Conservation (phyloP, 129 eudicot species). For the Lonicera japonica region DNA sequence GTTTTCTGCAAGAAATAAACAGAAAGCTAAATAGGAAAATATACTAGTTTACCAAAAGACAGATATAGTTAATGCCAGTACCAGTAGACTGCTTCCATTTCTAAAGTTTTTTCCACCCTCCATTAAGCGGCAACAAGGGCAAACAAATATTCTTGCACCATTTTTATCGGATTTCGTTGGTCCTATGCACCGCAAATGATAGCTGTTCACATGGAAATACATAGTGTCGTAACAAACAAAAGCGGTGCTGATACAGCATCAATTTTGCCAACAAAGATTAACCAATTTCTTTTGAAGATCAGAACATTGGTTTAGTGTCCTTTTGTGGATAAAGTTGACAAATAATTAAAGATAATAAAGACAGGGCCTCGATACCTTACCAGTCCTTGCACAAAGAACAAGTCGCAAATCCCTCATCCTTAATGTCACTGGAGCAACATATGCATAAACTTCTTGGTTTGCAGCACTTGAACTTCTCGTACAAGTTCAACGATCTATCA, state of each 20-base stretch:
- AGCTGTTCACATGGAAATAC: slow-evolving; percentile 43
- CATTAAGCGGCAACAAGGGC: slow-evolving; percentile 66
- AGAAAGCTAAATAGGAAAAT: not conserved
- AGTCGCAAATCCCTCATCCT: slow-evolving; percentile 47
- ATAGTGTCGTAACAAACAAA: not conserved
- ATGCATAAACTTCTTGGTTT: slow-evolving; percentile 35
- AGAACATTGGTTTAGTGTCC: not conserved
- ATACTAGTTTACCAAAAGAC: not conserved
- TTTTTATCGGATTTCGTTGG: slow-evolving; percentile 31
- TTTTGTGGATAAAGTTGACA: not conserved
- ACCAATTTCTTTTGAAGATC: not conserved
- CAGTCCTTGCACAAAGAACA: slow-evolving; percentile 79
- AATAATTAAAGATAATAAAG: not conserved
- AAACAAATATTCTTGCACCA: slow-evolving; percentile 20
- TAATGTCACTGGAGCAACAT: slow-evolving; percentile 39
- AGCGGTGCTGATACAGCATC: too few relatives aligned
- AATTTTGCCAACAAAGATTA: not conserved
- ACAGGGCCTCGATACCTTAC: slow-evolving; percentile 35
- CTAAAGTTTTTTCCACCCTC: slow-evolving; percentile 47
- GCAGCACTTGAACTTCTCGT: slow-evolving; percentile 25
- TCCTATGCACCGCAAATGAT: slow-evolving; percentile 56
- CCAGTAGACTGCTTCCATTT: slow-evolving; percentile 47
- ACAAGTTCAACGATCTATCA: slow-evolving; percentile 56
- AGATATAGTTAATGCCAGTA: slow-evolving; percentile 22
- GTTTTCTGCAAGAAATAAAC: slow-evolving; percentile 39